phyloP scores from a whole-genome alignment of 1,284 basidiomycete species.

The Entoloma clypeatum region DNA sequence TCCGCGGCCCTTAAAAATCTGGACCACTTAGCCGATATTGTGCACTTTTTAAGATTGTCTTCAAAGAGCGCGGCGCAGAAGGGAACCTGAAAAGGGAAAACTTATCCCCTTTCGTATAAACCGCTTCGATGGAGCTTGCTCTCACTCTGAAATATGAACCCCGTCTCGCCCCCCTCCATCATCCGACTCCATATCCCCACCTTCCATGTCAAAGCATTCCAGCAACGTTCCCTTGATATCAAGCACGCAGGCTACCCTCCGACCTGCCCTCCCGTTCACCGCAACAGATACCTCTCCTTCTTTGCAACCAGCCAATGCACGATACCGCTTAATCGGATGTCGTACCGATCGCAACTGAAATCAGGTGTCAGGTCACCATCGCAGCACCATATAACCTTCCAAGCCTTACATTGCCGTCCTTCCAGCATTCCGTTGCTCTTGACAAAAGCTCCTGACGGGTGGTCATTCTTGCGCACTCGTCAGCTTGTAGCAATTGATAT shows the following conservation, averaged over 20 bases:
- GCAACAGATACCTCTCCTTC: slow-evolving; percentile 55
- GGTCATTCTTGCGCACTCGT: slow-evolving; percentile 46
- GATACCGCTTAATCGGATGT: slow-evolving; percentile 55
- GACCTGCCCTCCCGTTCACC: slow-evolving; percentile 68
- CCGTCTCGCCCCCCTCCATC: slow-evolving; percentile 29
- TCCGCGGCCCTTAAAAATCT: slow-evolving; percentile 47
- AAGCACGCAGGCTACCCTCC: slow-evolving; percentile 71
- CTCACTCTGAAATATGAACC: slow-evolving; percentile 25
- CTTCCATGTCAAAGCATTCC: slow-evolving; percentile 78
- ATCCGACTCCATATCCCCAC: slow-evolving; percentile 49
- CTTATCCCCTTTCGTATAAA: slow-evolving; percentile 37
- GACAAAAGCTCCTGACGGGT: slow-evolving; percentile 61
- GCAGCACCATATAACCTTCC: slow-evolving; percentile 29
- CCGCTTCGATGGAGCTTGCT: slow-evolving; percentile 14
- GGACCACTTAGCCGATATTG: slow-evolving; percentile 42
- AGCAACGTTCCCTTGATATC: slow-evolving; percentile 55
- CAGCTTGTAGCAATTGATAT: slow-evolving; percentile 48
- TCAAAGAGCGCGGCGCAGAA: slow-evolving; percentile 39
- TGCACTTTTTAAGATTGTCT: slow-evolving; percentile 46
- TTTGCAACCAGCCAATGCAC: slow-evolving; percentile 49
- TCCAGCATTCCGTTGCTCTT: slow-evolving; percentile 50
- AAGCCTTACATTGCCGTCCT: slow-evolving; percentile 40
- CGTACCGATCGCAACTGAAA: slow-evolving; percentile 44
- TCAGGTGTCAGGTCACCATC: slow-evolving; percentile 23
- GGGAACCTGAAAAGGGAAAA: slow-evolving; percentile 31